Evolutionary conservation across 345 rosid genomes (phyloP), one percentile per base, ranked within the genome.

Genomic region (Lepidium sativum): DNA sequence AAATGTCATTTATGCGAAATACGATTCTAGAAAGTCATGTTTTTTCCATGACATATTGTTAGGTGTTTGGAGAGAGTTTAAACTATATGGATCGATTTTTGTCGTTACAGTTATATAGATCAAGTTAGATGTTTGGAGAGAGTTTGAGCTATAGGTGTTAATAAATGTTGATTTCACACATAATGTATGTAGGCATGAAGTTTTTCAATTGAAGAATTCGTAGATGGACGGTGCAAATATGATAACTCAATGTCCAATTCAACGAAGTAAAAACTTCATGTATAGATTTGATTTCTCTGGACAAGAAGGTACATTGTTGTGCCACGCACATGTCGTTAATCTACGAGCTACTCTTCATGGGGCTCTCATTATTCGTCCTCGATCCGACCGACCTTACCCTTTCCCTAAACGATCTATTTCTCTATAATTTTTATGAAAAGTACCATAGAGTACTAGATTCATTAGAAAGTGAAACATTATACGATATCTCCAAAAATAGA

Each of bases 231-330:
- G 83, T 41, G 57, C 77, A 0, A 72, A 60, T 48, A 53, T 63
- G 45, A 66, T 80, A 60, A 71, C 75, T 16, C 83, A 80, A 44
- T 80, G 81, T 47, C 83, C 83, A 9, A 80, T 80, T 43, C 69
- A 47, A 54, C 77, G 77, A 23, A 45, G 43, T 41, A 23, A 74
- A 18, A 71, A 67, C 16, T 80, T 77, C 21, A 80, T 71, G 0
- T 78, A 81, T 53, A 41, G 27, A 43, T 81, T 78, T 42, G 75
- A 76, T 16, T 54, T 81, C 5, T 63, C 68, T 9, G 65, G 61
- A 51, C 84, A 82, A 23, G 70, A 68, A 56, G 80, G 85, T 54
- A 83, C 85, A 20, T 71, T 81, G 56, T 52, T 72, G 55, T 81
- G 88, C 83, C 88, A 81, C 63, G 69, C 69, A 1, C 75, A 71